A percentile compares a stretch with the other conserved stretches of the same genome.
Conservation (phyloP, 495 filamentous ascomycete genomes). For the Recurvomyces mirabilis region DNA sequence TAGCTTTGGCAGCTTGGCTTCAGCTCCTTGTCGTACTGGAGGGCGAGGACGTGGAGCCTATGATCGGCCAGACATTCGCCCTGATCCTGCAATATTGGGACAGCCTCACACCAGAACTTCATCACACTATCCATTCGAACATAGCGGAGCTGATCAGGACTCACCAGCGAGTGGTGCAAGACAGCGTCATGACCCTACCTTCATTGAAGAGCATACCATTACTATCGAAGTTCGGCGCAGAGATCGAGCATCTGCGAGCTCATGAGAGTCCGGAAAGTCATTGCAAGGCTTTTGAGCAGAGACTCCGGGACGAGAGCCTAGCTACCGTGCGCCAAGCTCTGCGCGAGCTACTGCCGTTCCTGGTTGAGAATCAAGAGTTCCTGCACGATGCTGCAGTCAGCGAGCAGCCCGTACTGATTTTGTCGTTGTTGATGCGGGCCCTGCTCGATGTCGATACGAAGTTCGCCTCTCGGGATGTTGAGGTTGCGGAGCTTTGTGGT, state of each 20-base stretch:
- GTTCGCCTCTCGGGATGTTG: constrained; percentile 54
- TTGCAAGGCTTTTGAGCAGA: constrained; percentile 56
- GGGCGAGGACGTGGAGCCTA: constrained; percentile 62
- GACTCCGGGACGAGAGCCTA: constrained; percentile 70
- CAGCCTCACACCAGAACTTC: constrained; percentile 49
- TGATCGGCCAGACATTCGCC: constrained; percentile 80
- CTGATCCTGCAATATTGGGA: constrained; percentile 74
- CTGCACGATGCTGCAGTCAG: constrained; percentile 72
- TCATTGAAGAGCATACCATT: constrained; percentile 62
- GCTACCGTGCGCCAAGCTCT: constrained; percentile 73
- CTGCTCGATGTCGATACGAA: constrained; percentile 75
- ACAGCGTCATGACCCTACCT: constrained; percentile 61
- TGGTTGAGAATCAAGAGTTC: constrained; percentile 63
- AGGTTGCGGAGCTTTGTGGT: constrained; percentile 61
- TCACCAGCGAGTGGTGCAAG: constrained; percentile 47
- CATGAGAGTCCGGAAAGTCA: constrained; percentile 49
- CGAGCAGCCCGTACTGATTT: constrained; percentile 69
- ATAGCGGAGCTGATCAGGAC: constrained; percentile 53
- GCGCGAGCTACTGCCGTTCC: constrained; percentile 59
- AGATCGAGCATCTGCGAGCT: constrained; percentile 51
- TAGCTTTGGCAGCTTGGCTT: constrained; percentile 75
- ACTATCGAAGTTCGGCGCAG: constrained; percentile 50
- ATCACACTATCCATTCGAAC: constrained; percentile 45
- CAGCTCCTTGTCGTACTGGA: constrained; percentile 60
- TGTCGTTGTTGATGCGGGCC: constrained; percentile 58